These are phyloP conservation scores for Solanum chiquidenum DNA, from an alignment of 257 asterid species.

Conservation along the genomic window DNA sequence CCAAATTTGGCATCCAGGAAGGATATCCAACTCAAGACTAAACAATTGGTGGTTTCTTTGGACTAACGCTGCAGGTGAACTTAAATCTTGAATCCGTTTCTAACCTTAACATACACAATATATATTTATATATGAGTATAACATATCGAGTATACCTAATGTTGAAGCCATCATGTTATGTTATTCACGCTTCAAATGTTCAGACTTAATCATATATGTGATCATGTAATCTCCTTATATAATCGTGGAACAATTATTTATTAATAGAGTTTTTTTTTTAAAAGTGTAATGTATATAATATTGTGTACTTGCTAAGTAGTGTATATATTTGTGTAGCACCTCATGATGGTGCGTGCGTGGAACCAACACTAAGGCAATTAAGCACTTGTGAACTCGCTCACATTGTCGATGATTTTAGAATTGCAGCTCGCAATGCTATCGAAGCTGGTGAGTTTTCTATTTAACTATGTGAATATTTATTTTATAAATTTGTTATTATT, in stretches of 20 bases:
- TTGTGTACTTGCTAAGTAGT: not conserved
- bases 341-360: not conserved
- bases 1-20: not conserved
- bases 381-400: not conserved
- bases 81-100: too few species aligned
- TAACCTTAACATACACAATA: too few species aligned
- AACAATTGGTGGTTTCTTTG: not conserved
- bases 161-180: not conserved
- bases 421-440: not conserved
- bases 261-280: too few species aligned
- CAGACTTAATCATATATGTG: too few species aligned
- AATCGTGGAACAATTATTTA: too few species aligned
- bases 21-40: not conserved
- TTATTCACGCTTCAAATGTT: not conserved
- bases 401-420: not conserved
- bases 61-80: not conserved
- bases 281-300: not conserved
- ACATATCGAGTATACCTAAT: not conserved
- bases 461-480: not conserved
- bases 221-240: too few species aligned
- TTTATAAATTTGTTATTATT: not conserved
- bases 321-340: not conserved
- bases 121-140: too few species aligned
- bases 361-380: not conserved
- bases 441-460: not conserved